phyloP scores from a whole-genome alignment of 495 filamentous ascomycete genomes.

The Penicillium longicatenatum region DNA sequence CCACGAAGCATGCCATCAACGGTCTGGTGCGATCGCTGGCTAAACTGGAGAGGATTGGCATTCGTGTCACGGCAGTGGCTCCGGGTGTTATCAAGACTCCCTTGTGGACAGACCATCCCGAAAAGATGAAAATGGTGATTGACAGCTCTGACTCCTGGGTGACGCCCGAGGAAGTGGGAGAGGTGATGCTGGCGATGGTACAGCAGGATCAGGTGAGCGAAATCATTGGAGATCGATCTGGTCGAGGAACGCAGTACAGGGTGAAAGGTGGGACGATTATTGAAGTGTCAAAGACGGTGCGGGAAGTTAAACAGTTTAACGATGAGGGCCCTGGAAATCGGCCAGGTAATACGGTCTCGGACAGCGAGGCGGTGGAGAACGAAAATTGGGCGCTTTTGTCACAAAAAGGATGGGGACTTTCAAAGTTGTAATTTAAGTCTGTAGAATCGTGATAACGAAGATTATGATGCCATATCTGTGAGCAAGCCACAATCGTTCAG shows the following conservation, averaged over 20 bases:
- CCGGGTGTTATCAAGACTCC: slow-evolving; percentile 69
- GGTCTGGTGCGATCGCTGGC: slow-evolving; percentile 59
- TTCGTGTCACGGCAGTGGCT: slow-evolving; percentile 66
- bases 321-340: slow-evolving; percentile 58
- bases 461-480: slow-evolving; percentile 12
- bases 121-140: slow-evolving; percentile 61
- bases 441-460: slow-evolving; percentile 9
- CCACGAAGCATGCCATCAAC: slow-evolving; percentile 63
- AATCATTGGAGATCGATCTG: slow-evolving; percentile 42
- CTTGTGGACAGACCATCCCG: slow-evolving; percentile 68
- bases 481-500: neutral
- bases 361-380: slow-evolving; percentile 36
- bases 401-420: slow-evolving; percentile 43
- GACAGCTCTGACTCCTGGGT: slow-evolving; percentile 58
- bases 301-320: slow-evolving; percentile 53
- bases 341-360: slow-evolving; percentile 50
- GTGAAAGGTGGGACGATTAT: slow-evolving; percentile 54
- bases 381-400: slow-evolving; percentile 51
- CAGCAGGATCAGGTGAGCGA: slow-evolving; percentile 50
- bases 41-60: slow-evolving; percentile 52
- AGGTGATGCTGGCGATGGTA: slow-evolving; percentile 62
- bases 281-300: slow-evolving; percentile 59
- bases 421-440: slow-evolving; percentile 21
- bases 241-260: slow-evolving; percentile 32
- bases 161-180: slow-evolving; percentile 64